Evolutionary conservation across 192 early-diverging fungal species (phyloP), one percentile per base, ranked within the genome.

Genomic region (Backusella tarrabulga): DNA sequence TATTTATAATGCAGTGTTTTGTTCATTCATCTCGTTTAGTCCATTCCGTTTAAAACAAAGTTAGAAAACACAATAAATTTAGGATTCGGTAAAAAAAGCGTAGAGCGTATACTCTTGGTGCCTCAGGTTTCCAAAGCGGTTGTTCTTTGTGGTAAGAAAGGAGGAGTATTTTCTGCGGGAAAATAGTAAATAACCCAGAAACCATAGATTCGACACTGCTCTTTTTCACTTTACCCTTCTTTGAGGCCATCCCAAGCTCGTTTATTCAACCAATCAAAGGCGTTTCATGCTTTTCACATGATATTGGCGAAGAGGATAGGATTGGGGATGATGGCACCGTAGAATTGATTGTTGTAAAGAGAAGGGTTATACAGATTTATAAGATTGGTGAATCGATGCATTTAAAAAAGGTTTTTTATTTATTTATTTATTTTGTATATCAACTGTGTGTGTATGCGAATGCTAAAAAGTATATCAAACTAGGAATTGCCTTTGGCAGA

Each of bases 401-500:
- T 40, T 54, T 84, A 32, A 85, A 88, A 73, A 88, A 88, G 83
- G 83, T 84, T 69, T 4, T 23, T 41, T 32, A 1, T 32, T 32
- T 32, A 1, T 32, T 32, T 32, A 1, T 32, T 1, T 32, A 1
- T 0, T 32, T 32, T 32, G 29, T 32, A 32, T 32, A 32, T 32
- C 29, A 0, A 32, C 29, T 32, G 29, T 32, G 29, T 32, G 29
- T 29, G 6, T 1, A 35, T 36, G 41, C n/a, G 12, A 78, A 36
- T 40, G 17, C 14, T 7, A 17, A 69, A 32, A 19, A 34, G n/a
- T 6, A 69, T 38, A 69, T 19, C 29, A 15, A 67, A 32, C 23
- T 77, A 92, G 91, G 93, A 94, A 73, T 63, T 92, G 15, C 85
- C 87, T 32, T 70, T 95, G 50, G 79, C 85, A 0, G 90, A 94